Evolutionary conservation across 495 filamentous ascomycete genomes (phyloP), one percentile per base, ranked within the genome.

Genomic region (Hypoxylon lienhwacheense): DNA sequence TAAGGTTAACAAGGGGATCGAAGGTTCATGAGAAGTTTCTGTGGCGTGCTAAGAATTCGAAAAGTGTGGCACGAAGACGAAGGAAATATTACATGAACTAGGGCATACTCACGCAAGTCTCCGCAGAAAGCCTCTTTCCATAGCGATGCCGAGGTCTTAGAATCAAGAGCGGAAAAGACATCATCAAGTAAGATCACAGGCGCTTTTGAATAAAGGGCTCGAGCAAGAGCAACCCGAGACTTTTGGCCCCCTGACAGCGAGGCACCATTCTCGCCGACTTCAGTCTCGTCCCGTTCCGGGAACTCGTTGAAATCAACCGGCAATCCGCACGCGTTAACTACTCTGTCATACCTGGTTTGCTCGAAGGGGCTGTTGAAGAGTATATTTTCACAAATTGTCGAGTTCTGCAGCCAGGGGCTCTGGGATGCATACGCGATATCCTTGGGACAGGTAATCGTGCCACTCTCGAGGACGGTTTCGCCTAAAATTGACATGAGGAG

Each of bases 221-320:
- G 75, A 15, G 86, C 86, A 8, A 89, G 73, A 22, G 85, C 82
- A 22, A 88, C 79, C 14, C 86, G 77, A 47, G 85, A 85, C 53
- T 84, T 86, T 43, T 89, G 86, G 0, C 86, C 86, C 35, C 86
- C 86, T 0, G 82, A 86, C 4, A 89, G 68, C 24, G 84, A 83
- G 4, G 85, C 80, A 0, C 86, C 86, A 40, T 83, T 73, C 53
- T 89, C 86, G 7, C 86, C 85, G 32, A 85, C 80, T 49, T 84
- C 80, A 26, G 88, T 84, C 20, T 77, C 75, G 12, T 79, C 72
- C 22, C 72, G 64, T n/a, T 68, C 67, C 3, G 65, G 55, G 17
- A 74, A 67, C 55, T 73, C 68, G 11, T 65, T 72, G 1, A 89
- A 72, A 70, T 89, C 86, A 1, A 78, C 70, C 11, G 76, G 72